Evolutionary conservation across 129 eudicot species (phyloP), one percentile per base, ranked within the genome.

Genomic region (Gnaphalium uliginosum): DNA sequence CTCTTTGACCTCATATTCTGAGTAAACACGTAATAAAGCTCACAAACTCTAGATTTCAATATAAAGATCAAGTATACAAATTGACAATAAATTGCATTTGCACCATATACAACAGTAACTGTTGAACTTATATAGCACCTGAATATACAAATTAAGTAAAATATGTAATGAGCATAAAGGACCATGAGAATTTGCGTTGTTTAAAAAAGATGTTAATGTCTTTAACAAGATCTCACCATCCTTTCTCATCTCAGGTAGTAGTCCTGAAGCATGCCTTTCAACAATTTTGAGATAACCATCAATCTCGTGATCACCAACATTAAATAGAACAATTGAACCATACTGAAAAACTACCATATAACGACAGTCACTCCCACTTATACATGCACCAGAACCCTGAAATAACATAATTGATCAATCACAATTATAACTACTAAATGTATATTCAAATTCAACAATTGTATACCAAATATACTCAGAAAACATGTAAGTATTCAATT

Each of bases 331-430:
- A 70, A 90, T 86, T 67, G 98, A 93, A 23, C 98, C 98, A 76
- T 93, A 93, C 79, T 93, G 96, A 74, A 88, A 93, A 75, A 88
- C 98, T 79, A 93, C 92, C 92, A 93, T 84, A 75, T 86, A 93
- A 79, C 95, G 73, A 70, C 94, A 86, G 70, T 89, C 85, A 64
- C 85, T 90, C 74, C 90, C 96, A 65, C 86, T 76, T 81, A 90
- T 79, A 66, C 79, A 86, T 22, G 84, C 79, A 83, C 78, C 88
- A 51, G 77, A 60, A 72, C 92, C 92, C 98, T 93, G 89, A 78
- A 72, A 77, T 0, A 66, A 72, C 68, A 37, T 30, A 73, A 83
- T 58, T 59, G 43, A 32, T 64, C 22, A 13, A 66, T 19, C 6
- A 35, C 37, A 25, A 62, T 39, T 41, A 73, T 17, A 61, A 39